phyloP scores from a whole-genome alignment of 169 alveolate species.

The Theileria equi region DNA sequence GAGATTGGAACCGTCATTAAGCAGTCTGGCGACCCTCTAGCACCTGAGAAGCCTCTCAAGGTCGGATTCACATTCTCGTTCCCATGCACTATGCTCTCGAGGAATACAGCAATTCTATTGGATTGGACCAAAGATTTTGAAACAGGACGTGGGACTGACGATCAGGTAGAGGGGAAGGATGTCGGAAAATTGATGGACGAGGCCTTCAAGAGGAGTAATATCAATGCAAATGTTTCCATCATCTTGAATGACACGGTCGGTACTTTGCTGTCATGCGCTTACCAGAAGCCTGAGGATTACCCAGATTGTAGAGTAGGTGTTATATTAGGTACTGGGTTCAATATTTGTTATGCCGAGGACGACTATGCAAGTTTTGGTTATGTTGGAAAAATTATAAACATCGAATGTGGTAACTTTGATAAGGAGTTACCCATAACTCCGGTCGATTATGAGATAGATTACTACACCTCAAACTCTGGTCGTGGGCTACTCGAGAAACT shows the following conservation, averaged over 20 bases:
- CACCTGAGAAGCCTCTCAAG: constrained; percentile 39
- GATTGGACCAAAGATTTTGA: constrained; percentile 91
- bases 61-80: constrained; percentile 84
- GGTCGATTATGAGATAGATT: constrained; percentile 77
- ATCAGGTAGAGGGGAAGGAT: constrained; percentile 88
- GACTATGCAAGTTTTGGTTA: constrained; percentile 77
- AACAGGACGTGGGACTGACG: constrained; percentile 85
- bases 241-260: constrained; percentile 88
- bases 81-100: constrained; percentile 78
- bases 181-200: constrained; percentile 79
- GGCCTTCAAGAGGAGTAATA: constrained; percentile 75
- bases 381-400: constrained; percentile 79
- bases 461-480: constrained; percentile 81
- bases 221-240: constrained; percentile 77
- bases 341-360: constrained; percentile 86
- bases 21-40: constrained; percentile 68
- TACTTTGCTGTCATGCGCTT: constrained; percentile 85
- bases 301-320: constrained; percentile 82
- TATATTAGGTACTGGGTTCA: constrained; percentile 86
- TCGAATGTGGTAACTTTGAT: constrained; percentile 86
- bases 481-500: constrained; percentile 82
- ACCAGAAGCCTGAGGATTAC: constrained; percentile 70
- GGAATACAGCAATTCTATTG: constrained; percentile 69
- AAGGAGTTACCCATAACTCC: constrained; percentile 80
- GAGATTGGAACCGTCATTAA: constrained; percentile 66